These are phyloP conservation scores for Monosporascus ibericus DNA, from an alignment of 2,329 filamentous ascomycete genomes.

Conservation along the genomic window DNA sequence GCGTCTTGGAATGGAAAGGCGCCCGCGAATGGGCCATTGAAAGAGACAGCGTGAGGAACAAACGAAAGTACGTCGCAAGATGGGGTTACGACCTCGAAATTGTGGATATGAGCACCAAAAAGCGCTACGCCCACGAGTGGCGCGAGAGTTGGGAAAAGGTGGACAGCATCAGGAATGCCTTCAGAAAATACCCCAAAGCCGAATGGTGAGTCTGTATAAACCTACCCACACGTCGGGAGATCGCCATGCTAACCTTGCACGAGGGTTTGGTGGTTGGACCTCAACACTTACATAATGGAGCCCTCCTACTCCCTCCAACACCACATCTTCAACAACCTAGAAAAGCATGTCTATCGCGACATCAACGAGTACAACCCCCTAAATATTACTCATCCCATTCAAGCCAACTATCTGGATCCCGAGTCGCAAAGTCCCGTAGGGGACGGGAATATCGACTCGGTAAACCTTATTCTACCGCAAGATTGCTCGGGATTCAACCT, in stretches of 20 bases:
- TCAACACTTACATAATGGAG: slow-evolving; percentile 98
- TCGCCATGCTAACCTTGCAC: slow-evolving; percentile 16
- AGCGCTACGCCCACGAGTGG: slow-evolving; percentile 98
- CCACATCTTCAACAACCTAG: slow-evolving; percentile 81
- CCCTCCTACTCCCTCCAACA: slow-evolving; percentile 81
- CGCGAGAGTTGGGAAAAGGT: slow-evolving; percentile 99
- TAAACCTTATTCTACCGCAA: slow-evolving; percentile 85
- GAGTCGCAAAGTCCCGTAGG: slow-evolving; percentile 66
- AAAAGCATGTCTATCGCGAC: slow-evolving; percentile 76
- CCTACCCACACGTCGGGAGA: slow-evolving; percentile 1
- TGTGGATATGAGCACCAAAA: slow-evolving; percentile 98
- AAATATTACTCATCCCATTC: slow-evolving; percentile 82
- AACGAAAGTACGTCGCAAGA: slow-evolving; percentile 74
- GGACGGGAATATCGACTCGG: slow-evolving; percentile 69
- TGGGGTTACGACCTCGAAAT: slow-evolving; percentile 97
- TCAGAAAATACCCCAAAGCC: slow-evolving; percentile 90
- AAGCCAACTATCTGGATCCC: slow-evolving; percentile 68
- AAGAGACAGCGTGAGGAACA: slow-evolving; percentile 91
- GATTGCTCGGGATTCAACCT: slow-evolving; percentile 96
- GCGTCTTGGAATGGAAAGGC: slow-evolving; percentile 99
- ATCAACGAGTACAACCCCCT: slow-evolving; percentile 95
- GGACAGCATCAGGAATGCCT: slow-evolving; percentile 79
- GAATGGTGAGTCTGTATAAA: slow-evolving; percentile 67
- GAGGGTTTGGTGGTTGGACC: slow-evolving; percentile 99
- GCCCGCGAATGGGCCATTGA: slow-evolving; percentile 97